Evolutionary conservation across 305 asterid species (phyloP), one percentile per base, ranked within the genome.

Genomic region (Coffea humblotiana): DNA sequence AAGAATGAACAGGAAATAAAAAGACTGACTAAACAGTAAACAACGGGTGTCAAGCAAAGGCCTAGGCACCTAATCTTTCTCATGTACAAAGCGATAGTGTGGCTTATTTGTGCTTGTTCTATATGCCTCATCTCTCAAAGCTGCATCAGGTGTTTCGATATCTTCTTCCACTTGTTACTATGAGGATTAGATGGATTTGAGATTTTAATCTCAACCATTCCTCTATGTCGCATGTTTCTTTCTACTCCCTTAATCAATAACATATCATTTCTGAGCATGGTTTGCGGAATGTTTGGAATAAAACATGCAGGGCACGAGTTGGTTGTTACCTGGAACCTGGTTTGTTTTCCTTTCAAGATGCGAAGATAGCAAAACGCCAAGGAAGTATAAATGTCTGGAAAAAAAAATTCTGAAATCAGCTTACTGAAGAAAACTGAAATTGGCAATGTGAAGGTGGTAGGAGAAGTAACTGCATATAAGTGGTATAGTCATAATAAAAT

Each of bases 351-450:
- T 72, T 87, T 86, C 78, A 86, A 82, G 87, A 96, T 94, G 91
- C 97, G 93, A 87, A 96, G 83, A 85, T 90, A 96, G 90, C 98
- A n/a, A 96, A 45, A 89, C 94, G 75, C n/a, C 99, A 94, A 25
- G 98, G 99, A 76, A 96, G 91, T 81, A 96, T 96, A 86, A 96
- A 83, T 0, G 96, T 92, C 99, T 94, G 90, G 25, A 83, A 37
- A 82, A 84, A 82, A 23, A 78, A 54, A 71, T 7, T 16, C 45
- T 64, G 47, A 16, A 71, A 74, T 82, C 66, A 77, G 81, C 64
- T n/a, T 11, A 78, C 1, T 75, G 60, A 37, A n/a, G 23, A 81
- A n/a, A 40, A 74, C 13, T 47, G 29, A 63, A 71, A 71, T 67
- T 16, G 16, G 15, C 54, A 76, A 21, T 47, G 37, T 8, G 27